Evolutionary conservation across 345 rosid genomes (phyloP).

Genomic region (Populus pruinosa): DNA sequence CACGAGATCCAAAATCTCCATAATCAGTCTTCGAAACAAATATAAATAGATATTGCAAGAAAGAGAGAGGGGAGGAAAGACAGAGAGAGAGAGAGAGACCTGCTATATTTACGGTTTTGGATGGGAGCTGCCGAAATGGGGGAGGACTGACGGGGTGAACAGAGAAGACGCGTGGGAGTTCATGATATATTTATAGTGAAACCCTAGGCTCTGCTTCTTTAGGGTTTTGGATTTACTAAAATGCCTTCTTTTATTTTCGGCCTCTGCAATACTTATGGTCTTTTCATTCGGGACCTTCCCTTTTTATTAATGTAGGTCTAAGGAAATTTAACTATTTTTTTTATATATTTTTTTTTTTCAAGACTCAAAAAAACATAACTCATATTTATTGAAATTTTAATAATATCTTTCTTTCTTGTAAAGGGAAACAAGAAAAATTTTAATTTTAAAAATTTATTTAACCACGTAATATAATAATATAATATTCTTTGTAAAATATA

Average conservation of each 20-base stretch:
- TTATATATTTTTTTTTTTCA: no score
- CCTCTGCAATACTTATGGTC: neutral
- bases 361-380: no score
- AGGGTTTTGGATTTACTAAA: neutral
- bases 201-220: constrained; percentile 10
- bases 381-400: no score
- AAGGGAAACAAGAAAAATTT: no score
- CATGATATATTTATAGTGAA: neutral
- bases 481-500: no score
- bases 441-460: no score
- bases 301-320: no score
- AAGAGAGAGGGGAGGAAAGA: no score
- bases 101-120: neutral
- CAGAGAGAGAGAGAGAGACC: neutral
- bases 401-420: no score
- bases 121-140: neutral
- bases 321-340: no score
- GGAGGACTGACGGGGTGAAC: neutral
- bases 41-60: neutral
- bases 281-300: neutral
- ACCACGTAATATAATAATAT: no score
- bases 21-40: neutral
- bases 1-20: neutral
- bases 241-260: neutral
- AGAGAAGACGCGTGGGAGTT: neutral